Conservation (phyloP, 116 monocot genomes). For the Thalassia testudinum region DNA sequence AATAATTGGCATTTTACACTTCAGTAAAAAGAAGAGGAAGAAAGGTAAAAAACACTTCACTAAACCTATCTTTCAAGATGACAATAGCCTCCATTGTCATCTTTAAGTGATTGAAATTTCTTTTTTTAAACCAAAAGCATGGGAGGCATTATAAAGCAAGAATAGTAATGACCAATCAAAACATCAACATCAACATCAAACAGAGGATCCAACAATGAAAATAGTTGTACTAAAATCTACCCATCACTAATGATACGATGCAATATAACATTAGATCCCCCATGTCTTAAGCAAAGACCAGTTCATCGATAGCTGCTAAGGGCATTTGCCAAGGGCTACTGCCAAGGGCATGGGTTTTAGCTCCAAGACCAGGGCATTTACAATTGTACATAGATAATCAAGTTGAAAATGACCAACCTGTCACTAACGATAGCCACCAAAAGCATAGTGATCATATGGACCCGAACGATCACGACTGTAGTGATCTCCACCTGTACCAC, state of each 20-base stretch:
- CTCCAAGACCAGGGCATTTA: too few relatives aligned
- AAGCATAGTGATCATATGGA: constrained; percentile 72
- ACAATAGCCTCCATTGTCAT: too few relatives aligned
- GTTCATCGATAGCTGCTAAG: too few relatives aligned
- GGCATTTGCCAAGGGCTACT: not conserved
- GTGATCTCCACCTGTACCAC: constrained; percentile 47
- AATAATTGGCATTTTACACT: too few relatives aligned
- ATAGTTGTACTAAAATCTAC: not conserved
- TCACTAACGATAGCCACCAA: constrained; percentile 6
- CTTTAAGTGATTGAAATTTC: too few relatives aligned
- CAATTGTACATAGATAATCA: not conserved
- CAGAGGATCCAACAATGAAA: not conserved
- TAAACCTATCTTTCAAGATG: too few relatives aligned
- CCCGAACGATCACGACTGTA: constrained; percentile 77
- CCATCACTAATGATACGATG: not conserved
- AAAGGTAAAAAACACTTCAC: too few relatives aligned
- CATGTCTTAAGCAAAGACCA: too few relatives aligned
- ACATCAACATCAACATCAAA: not conserved
- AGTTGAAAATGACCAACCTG: not conserved
- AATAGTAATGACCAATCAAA: not conserved
- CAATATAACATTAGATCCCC: too few relatives aligned
- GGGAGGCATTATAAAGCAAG: too few relatives aligned
- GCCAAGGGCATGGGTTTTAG: not conserved
- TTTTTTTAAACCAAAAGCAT: too few relatives aligned
- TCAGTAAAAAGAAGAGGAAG: too few relatives aligned